Evolutionary conservation across 306 rosid genomes (phyloP).

Genomic region (Elaeagnus macrophylla): DNA sequence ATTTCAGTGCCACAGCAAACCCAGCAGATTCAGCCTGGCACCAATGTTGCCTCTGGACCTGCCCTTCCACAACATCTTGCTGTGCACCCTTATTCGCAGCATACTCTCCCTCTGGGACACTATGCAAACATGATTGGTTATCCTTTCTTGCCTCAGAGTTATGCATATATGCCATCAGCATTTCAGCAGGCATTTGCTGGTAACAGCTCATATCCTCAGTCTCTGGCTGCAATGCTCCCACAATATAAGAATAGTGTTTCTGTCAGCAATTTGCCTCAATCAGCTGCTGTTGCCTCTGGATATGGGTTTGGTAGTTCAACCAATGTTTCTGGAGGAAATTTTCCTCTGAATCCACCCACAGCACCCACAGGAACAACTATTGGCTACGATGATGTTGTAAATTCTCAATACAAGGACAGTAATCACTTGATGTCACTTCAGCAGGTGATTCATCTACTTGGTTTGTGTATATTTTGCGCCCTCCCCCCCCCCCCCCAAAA

Average conservation of each 20-base stretch:
- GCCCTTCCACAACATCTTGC: slow-evolving; percentile 90
- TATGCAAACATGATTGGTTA: slow-evolving; percentile 91
- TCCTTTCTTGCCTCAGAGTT: slow-evolving; percentile 96
- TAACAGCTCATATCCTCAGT: slow-evolving; percentile 91
- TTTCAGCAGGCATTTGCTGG: slow-evolving; percentile 94
- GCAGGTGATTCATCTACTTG: slow-evolving; percentile 44
- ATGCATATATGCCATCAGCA: slow-evolving; percentile 93
- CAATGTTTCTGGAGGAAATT: slow-evolving; percentile 88
- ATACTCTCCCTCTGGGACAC: slow-evolving; percentile 79
- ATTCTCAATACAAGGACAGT: slow-evolving; percentile 82
- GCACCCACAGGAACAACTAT: slow-evolving; percentile 72
- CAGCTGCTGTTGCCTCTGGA: slow-evolving; percentile 79
- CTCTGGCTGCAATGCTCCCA: slow-evolving; percentile 88
- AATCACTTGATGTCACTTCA: slow-evolving; percentile 85
- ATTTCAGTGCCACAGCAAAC: slow-evolving; percentile 65
- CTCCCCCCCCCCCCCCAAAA: too few species aligned
- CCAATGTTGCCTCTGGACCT: slow-evolving; percentile 72
- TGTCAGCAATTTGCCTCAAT: slow-evolving; percentile 90
- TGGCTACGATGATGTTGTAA: slow-evolving; percentile 75
- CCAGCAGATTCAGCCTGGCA: slow-evolving; percentile 57
- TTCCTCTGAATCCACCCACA: slow-evolving; percentile 61
- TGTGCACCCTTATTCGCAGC: slow-evolving; percentile 94
- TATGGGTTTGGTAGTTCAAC: slow-evolving; percentile 88
- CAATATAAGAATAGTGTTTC: slow-evolving; percentile 93
- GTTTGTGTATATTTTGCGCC: neutral